phyloP scores from a whole-genome alignment of 75 land plant genomes.

The Gnetum montanum region DNA sequence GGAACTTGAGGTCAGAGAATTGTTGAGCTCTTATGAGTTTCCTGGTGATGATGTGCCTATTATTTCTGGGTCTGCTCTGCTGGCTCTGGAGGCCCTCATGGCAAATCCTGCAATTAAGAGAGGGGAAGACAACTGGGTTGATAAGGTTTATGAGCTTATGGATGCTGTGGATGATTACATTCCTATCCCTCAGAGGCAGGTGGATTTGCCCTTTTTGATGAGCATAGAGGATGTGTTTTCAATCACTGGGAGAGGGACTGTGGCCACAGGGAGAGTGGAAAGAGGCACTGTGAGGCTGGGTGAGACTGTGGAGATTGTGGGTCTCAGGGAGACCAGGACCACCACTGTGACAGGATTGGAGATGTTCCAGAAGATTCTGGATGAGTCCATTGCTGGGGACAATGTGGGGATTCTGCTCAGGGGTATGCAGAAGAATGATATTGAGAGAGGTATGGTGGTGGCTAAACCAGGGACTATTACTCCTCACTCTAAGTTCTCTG shows the following conservation, averaged over 20 bases:
- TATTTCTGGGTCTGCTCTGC: conserved; percentile 74
- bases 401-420: conserved; percentile 75
- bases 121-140: conserved; percentile 83
- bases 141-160: conserved; percentile 81
- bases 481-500: conserved; percentile 63
- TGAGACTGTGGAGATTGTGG: conserved; percentile 80
- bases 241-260: conserved; percentile 96
- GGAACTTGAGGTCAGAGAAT: conserved; percentile 86
- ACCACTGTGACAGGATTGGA: conserved; percentile 92
- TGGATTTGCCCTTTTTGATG: conserved; percentile 78
- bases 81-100: conserved; percentile 74
- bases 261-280: conserved; percentile 92
- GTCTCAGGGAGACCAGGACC: conserved; percentile 60
- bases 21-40: conserved; percentile 76
- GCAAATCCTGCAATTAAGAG: conserved; percentile 51
- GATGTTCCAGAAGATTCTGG: conserved; percentile 92
- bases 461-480: conserved; percentile 79
- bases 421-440: conserved; percentile 66
- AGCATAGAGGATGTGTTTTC: conserved; percentile 95
- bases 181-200: conserved; percentile 71
- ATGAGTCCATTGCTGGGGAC: conserved; percentile 82
- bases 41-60: conserved; percentile 96
- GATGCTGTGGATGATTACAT: conserved; percentile 82
- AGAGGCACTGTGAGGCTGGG: conserved; percentile 75
- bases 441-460: conserved; percentile 81